A percentile compares a stretch with the other conserved stretches of the same genome.
Conservation (phyloP, 176 grass and related monocot genomes). For the Secale cereale region DNA sequence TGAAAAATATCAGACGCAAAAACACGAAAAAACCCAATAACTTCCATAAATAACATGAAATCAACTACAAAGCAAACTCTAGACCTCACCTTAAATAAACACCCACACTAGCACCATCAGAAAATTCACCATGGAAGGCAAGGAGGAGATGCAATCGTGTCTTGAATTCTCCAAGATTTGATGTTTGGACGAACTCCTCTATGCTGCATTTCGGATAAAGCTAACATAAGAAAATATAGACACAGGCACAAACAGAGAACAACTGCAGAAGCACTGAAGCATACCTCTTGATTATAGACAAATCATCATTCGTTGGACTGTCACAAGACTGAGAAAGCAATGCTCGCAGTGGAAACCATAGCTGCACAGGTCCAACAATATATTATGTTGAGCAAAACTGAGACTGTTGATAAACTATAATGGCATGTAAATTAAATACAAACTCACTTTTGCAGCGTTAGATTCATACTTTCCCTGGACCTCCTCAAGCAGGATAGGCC, state of each 20-base stretch:
- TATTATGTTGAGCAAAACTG: constrained; percentile 21
- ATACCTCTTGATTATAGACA: constrained; percentile 67
- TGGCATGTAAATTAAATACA: neutral
- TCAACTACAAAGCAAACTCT: constrained; percentile 1
- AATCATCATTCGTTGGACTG: constrained; percentile 39
- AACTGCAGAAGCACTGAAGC: constrained; percentile 1
- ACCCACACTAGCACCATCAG: constrained; percentile 43
- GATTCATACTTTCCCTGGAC: constrained; percentile 58
- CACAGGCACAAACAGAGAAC: neutral
- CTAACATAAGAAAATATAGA: constrained; percentile 30
- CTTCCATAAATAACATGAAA: neutral
- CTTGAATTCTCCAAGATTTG: constrained; percentile 89
- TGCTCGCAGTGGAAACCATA: constrained; percentile 86
- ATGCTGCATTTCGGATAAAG: constrained; percentile 56
- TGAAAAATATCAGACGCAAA: neutral
- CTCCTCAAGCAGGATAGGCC: constrained; percentile 63
- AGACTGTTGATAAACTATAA: constrained; percentile 13
- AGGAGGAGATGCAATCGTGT: constrained; percentile 77
- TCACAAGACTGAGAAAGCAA: constrained; percentile 46
- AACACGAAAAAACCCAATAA: neutral
- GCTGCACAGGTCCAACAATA: constrained; percentile 36
- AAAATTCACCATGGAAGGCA: constrained; percentile 75
- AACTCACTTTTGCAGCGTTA: constrained; percentile 76
- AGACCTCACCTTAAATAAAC: constrained; percentile 64
- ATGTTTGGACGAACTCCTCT: constrained; percentile 88